Percentiles rank a stretch among this genome's conserved stretches.
Conservation (phyloP, 805 yeast genomes). For the Naumovozyma castellii region DNA sequence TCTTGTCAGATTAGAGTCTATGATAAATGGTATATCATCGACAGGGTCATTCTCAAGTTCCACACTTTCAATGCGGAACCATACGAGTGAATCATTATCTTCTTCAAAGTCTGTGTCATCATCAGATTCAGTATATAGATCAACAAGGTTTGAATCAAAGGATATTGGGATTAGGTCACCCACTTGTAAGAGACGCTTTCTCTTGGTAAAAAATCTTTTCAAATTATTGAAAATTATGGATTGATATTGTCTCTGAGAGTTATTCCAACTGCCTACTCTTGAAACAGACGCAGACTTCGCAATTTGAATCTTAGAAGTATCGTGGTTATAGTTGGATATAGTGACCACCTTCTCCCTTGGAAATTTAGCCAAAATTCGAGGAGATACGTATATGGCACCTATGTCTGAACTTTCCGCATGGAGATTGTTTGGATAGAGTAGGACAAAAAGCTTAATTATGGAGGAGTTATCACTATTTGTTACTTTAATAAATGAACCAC, state of each 20-base stretch:
- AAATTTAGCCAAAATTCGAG: constrained; percentile 19
- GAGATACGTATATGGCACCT: constrained; percentile 18
- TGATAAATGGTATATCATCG: constrained; percentile 22
- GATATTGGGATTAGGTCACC: constrained; percentile 71
- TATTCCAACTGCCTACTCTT: constrained; percentile 22
- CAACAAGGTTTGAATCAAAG: constrained; percentile 39
- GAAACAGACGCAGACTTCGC: constrained; percentile 21
- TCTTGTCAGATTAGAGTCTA: constrained; percentile 61
- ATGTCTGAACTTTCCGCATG: not conserved
- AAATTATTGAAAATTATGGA: constrained; percentile 43
- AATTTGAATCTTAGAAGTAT: constrained; percentile 7
- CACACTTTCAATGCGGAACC: constrained; percentile 64
- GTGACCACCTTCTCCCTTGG: constrained; percentile 2
- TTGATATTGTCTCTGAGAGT: constrained; percentile 24
- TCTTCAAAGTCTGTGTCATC: constrained; percentile 1
- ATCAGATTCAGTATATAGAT: constrained; percentile 5
- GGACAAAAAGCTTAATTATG: constrained; percentile 15
- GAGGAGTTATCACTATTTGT: constrained; percentile 2
- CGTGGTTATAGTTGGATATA: constrained; percentile 5
- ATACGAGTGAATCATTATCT: constrained; percentile 63
- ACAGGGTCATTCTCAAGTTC: constrained; percentile 21
- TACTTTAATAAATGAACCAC: constrained; percentile 18
- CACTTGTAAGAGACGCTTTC: constrained; percentile 47
- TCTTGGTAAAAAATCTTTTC: constrained; percentile 49
- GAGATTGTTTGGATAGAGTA: constrained; percentile 18